Evolutionary conservation across 1,284 basidiomycete genomes (phyloP).

Genomic region (Cutaneotrichosporon sp.): DNA sequence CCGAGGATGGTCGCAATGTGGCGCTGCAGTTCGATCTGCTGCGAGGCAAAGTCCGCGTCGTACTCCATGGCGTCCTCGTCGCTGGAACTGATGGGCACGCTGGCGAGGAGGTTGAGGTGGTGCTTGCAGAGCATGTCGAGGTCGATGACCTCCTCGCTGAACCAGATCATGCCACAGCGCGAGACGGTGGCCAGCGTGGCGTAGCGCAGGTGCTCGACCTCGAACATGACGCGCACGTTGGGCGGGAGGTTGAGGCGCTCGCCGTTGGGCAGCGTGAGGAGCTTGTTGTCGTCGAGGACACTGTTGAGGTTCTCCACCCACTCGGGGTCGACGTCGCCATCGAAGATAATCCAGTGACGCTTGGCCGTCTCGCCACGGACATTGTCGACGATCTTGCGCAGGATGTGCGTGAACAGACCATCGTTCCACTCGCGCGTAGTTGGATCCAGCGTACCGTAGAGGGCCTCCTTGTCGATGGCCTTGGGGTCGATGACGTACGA

Average conservation of each 20-base stretch:
- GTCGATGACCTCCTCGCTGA: constrained; percentile 93
- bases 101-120: constrained; percentile 77
- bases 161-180: constrained; percentile 99
- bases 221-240: constrained; percentile 99
- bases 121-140: constrained; percentile 89
- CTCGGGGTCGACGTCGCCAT: constrained; percentile 99
- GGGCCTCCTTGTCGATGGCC: constrained; percentile 96
- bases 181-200: constrained; percentile 98
- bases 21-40: constrained; percentile 70
- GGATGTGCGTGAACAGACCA: constrained; percentile 95
- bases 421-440: constrained; percentile 99
- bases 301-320: constrained; percentile 99
- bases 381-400: constrained; percentile 98
- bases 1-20: constrained; percentile 75
- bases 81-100: constrained; percentile 80
- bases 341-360: constrained; percentile 99
- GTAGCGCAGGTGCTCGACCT: constrained; percentile 96
- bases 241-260: constrained; percentile 95
- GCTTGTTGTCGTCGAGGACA: constrained; percentile 98
- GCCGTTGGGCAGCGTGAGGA: constrained; percentile 95
- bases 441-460: constrained; percentile 95
- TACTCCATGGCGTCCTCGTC: constrained; percentile 76
- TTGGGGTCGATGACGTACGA: constrained; percentile 99
- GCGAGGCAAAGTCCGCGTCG: constrained; percentile 52
- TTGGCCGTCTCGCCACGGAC: constrained; percentile 96